Evolutionary conservation across 1,284 basidiomycete genomes (phyloP).

Genomic region (Gomphus bonarii): DNA sequence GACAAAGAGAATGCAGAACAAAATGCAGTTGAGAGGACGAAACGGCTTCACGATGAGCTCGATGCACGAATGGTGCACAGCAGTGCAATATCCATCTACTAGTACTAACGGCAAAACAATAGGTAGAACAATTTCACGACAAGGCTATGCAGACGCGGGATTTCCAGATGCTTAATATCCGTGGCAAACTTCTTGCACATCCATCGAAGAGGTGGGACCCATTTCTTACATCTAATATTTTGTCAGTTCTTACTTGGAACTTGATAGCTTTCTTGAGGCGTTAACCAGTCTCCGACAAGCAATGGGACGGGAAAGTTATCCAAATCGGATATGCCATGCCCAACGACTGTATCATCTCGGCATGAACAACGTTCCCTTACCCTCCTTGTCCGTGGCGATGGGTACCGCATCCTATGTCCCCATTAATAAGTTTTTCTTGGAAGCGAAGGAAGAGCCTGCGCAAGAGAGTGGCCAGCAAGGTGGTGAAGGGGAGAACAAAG

Average conservation of each 20-base stretch:
- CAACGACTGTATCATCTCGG: not conserved
- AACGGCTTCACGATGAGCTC: conserved; percentile 1
- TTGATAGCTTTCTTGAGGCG: conserved; percentile 1
- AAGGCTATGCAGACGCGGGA: conserved; percentile 3
- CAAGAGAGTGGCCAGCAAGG: not conserved
- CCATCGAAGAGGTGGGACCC: conserved; percentile 1
- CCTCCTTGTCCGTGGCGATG: conserved; percentile 2
- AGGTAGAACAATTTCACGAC: conserved; percentile 8
- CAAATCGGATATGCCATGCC: not conserved
- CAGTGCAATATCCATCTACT: not conserved
- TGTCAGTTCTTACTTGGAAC: not conserved
- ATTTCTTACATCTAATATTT: not conserved
- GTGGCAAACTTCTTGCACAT: conserved; percentile 6
- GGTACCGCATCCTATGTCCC: conserved; percentile 5
- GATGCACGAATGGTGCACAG: conserved; percentile 5
- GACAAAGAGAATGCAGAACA: not conserved
- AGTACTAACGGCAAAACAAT: not conserved
- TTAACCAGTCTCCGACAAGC: conserved; percentile 4
- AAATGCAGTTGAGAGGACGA: not conserved
- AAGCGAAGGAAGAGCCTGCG: not conserved
- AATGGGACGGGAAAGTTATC: conserved; percentile 8
- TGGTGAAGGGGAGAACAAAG: not conserved
- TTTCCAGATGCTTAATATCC: conserved; percentile 10
- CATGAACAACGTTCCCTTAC: not conserved
- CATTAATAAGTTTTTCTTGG: not conserved